Base-by-base conservation (phyloP, 2,329 filamentous ascomycete species). In the Falciphora oryzae region DNA sequence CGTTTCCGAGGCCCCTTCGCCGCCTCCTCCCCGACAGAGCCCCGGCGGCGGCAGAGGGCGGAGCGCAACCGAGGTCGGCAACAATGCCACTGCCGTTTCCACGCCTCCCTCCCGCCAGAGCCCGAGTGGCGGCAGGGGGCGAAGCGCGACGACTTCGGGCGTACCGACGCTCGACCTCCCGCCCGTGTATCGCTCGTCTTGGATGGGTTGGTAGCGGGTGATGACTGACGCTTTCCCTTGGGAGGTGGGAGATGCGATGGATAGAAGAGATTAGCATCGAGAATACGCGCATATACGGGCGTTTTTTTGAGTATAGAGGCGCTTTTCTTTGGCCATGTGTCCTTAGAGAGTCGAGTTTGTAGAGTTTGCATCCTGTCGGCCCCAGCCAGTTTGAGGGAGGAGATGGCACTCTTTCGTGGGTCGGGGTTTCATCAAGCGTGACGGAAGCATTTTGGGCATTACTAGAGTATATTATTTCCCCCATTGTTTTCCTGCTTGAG, bases 191-290 rank as follows among this genome's bases (percentile, higher is more conserved):
- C 28, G 61, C 14, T 63, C 31, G n/a, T 31, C 31, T 27, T 63
- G 61, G 61, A 63, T 63, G 61, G 61, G 61, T 6, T 63, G 61
- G 61, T 63, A 53, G 44, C 18, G 18, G 22, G 22, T 10, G n/a
- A n/a, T n/a, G 18, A 10, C 14, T 53, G 8, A 2, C 7, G 1
- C n/a, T 53, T n/a, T 53, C 2, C 6, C 8, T n/a, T n/a, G 7
- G 44, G 10, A 44, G 38, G 22, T n/a, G 22, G 8, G 6, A n/a
- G 44, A 53, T 3, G 18, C 10, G 18, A 22, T 7, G 8, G 5
- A 53, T n/a, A n/a, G 44, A n/a, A n/a, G 6, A n/a, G 44, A 53
- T 11, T 7, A 44, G 44, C 3, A 10, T 53, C 16, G 44, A 53
- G 18, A n/a, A n/a, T 22, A 53, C 10, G 44, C 44, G 44, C 44